A percentile compares a stretch with the other conserved stretches of the same genome.
phyloP scores from a whole-genome alignment of 495 filamentous ascomycete genomes.

The Mytilinidion resinicola region DNA sequence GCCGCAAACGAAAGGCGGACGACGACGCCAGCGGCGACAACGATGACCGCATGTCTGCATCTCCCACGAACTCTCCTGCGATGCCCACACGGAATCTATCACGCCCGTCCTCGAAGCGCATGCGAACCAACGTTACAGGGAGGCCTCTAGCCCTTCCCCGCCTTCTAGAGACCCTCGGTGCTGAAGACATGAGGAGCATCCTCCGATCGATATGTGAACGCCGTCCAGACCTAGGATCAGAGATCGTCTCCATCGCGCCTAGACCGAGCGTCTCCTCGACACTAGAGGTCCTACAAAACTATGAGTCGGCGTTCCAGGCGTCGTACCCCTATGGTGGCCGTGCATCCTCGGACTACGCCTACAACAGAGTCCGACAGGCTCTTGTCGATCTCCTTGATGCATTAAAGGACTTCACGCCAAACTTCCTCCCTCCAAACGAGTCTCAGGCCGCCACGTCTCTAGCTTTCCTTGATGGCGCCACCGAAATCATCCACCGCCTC shows the following conservation, averaged over 20 bases:
- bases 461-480: slow-evolving; percentile 80
- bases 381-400: slow-evolving; percentile 79
- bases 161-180: slow-evolving; percentile 84
- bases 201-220: slow-evolving; percentile 83
- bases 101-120: slow-evolving; percentile 58
- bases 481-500: slow-evolving; percentile 79
- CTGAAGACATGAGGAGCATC: slow-evolving; percentile 70
- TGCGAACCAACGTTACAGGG: slow-evolving; percentile 63
- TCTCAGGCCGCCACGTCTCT: slow-evolving; percentile 70
- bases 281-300: slow-evolving; percentile 70
- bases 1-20: slow-evolving; percentile 82
- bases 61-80: slow-evolving; percentile 73
- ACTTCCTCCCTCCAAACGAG: slow-evolving; percentile 90
- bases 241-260: slow-evolving; percentile 79
- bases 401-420: slow-evolving; percentile 85
- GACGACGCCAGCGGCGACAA: slow-evolving; percentile 56
- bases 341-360: slow-evolving; percentile 82
- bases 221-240: slow-evolving; percentile 72
- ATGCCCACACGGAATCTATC: slow-evolving; percentile 55
- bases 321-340: slow-evolving; percentile 83
- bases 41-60: slow-evolving; percentile 81
- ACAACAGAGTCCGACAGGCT: slow-evolving; percentile 81
- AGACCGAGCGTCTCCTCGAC: slow-evolving; percentile 75
- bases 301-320: slow-evolving; percentile 67
- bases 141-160: slow-evolving; percentile 75